These are phyloP conservation scores for Trametes polyzona DNA, from an alignment of 1,284 basidiomycete genomes.

Conservation along the genomic window DNA sequence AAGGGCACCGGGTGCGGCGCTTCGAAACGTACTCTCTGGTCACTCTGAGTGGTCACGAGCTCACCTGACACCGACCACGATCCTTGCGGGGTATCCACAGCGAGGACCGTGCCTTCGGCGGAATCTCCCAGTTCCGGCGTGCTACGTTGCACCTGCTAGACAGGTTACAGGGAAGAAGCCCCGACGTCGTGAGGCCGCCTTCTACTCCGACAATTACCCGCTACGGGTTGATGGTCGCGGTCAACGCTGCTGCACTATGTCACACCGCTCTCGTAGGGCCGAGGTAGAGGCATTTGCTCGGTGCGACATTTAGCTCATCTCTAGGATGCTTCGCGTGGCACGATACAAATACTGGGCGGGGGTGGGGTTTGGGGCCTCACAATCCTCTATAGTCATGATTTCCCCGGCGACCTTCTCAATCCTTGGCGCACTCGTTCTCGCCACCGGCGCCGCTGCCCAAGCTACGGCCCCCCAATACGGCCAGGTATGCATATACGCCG, in stretches of 20 bases:
- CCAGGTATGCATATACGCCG: slow-evolving; percentile 22
- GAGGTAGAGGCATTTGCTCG: slow-evolving; percentile 32
- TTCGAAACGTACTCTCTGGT: no score
- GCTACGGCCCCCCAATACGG: slow-evolving; percentile 34
- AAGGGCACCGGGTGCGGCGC: no score
- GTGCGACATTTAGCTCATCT: slow-evolving; percentile 2
- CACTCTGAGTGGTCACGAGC: no score
- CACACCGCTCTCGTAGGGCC: slow-evolving; percentile 12
- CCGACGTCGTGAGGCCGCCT: neutral
- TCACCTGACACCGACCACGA: no score
- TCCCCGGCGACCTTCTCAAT: slow-evolving; percentile 21
- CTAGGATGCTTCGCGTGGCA: neutral
- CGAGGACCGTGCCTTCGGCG: no score
- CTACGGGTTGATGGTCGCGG: neutral
- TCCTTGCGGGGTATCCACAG: no score
- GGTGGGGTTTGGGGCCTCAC: neutral
- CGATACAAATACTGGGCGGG: slow-evolving; percentile 15
- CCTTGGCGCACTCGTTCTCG: slow-evolving; percentile 26
- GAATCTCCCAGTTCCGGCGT: neutral
- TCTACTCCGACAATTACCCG: slow-evolving; percentile 4
- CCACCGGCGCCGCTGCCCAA: slow-evolving; percentile 28
- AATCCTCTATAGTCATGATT: slow-evolving; percentile 25
- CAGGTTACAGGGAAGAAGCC: neutral
- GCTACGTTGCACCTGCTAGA: neutral
- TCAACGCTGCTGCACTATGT: neutral